These are phyloP conservation scores for Ustilago hordei DNA, from an alignment of 1,284 basidiomycete species.

Conservation along the genomic window DNA sequence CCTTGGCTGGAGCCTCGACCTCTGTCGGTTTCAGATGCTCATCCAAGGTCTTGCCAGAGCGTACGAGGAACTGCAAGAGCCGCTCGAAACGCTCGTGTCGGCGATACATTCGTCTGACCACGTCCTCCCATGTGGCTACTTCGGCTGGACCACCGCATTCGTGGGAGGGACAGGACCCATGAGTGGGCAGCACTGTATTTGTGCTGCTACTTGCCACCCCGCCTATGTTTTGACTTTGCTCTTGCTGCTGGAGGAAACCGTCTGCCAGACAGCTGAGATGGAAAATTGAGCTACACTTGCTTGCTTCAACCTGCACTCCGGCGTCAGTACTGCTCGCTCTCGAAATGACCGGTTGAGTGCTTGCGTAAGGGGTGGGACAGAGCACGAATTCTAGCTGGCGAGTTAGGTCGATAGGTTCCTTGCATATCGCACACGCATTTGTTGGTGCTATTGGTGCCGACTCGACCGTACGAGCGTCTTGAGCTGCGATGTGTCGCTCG, in stretches of 20 bases:
- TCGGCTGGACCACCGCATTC: background rate
- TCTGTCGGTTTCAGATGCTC: constrained; percentile 23
- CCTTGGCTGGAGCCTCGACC: background rate
- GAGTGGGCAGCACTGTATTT: constrained; percentile 45
- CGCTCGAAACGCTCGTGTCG: constrained; percentile 49
- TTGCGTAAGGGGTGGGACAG: constrained; percentile 21
- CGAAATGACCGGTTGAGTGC: constrained; percentile 5
- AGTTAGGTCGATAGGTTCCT: constrained; percentile 27
- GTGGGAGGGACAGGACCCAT: constrained; percentile 46
- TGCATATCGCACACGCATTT: constrained; percentile 26
- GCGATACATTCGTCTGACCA: constrained; percentile 48
- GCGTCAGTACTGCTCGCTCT: background rate
- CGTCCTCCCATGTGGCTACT: constrained; percentile 46
- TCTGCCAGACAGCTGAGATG: constrained; percentile 80
- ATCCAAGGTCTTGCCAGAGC: constrained; percentile 19
- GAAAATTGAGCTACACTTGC: constrained; percentile 73
- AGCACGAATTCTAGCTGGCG: constrained; percentile 33
- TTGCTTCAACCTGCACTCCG: background rate
- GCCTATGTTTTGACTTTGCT: background rate
- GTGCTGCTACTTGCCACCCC: background rate
- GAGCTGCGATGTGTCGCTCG: constrained; percentile 27
- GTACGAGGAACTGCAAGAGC: constrained; percentile 22
- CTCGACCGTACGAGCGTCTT: constrained; percentile 27
- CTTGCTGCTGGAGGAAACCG: constrained; percentile 72
- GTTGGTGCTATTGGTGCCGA: constrained; percentile 10